Conservation (phyloP, 495 filamentous ascomycete genomes). For the Xylaria palmicola region DNA sequence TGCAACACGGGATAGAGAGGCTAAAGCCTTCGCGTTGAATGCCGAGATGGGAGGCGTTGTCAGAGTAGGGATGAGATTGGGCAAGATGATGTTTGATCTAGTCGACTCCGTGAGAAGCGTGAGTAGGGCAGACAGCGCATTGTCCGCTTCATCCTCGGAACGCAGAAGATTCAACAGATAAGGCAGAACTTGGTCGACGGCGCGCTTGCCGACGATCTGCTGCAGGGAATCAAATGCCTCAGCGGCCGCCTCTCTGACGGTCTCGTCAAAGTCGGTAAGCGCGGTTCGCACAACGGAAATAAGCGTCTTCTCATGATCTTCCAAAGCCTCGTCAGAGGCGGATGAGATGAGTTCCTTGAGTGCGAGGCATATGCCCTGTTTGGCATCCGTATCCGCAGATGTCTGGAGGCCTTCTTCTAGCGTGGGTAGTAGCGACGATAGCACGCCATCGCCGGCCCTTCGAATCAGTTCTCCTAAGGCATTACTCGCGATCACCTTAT, state of each 20-base stretch:
- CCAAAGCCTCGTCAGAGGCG: constrained; percentile 83
- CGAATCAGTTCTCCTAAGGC: constrained; percentile 93
- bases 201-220: constrained; percentile 87
- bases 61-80: constrained; percentile 90
- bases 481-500: constrained; percentile 97
- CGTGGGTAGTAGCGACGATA: constrained; percentile 83
- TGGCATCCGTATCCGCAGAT: constrained; percentile 87
- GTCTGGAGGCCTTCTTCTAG: constrained; percentile 89
- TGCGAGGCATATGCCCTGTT: constrained; percentile 96
- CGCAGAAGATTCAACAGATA: constrained; percentile 84
- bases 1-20: constrained; percentile 88
- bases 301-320: constrained; percentile 91
- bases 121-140: constrained; percentile 86
- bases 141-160: constrained; percentile 81
- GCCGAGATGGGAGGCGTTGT: constrained; percentile 84
- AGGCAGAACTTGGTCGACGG: constrained; percentile 91
- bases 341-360: constrained; percentile 89
- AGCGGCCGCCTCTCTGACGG: constrained; percentile 92
- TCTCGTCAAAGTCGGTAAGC: constrained; percentile 81
- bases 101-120: constrained; percentile 92
- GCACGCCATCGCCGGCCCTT: constrained; percentile 90
- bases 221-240: constrained; percentile 96
- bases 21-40: constrained; percentile 92
- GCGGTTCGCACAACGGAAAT: constrained; percentile 93
- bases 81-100: constrained; percentile 91